phyloP scores from a whole-genome alignment of 169 alveolate genomes.

The Plasmodium relictum region DNA sequence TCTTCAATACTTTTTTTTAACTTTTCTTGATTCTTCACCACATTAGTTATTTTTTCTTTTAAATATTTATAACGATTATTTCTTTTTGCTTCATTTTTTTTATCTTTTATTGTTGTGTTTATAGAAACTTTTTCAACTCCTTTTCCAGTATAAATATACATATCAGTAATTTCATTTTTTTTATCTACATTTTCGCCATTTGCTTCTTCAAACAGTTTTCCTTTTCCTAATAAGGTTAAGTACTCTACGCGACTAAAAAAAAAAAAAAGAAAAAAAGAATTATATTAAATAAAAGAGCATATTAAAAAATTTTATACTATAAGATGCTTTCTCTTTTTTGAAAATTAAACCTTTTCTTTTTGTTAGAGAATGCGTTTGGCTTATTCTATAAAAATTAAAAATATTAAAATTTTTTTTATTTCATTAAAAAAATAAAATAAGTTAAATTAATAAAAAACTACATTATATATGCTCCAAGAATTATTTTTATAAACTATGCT shows the following conservation, averaged over 20 bases:
- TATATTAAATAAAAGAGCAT: background rate
- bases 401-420: too few species aligned
- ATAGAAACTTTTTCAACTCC: conserved; percentile 59
- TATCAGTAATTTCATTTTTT: conserved; percentile 22
- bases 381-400: conserved; percentile 42
- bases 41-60: conserved; percentile 61
- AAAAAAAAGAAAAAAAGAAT: background rate
- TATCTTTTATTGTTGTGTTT: conserved; percentile 25
- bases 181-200: background rate
- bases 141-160: conserved; percentile 50
- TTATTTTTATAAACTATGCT: conserved; percentile 31
- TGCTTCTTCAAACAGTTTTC: conserved; percentile 3
- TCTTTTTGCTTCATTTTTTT: conserved; percentile 27
- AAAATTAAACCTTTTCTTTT: conserved; percentile 40
- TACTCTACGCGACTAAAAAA: conserved; percentile 48
- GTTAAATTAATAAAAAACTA: background rate
- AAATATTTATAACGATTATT: conserved; percentile 34
- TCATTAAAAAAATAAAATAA: too few species aligned
- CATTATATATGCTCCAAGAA: conserved; percentile 49
- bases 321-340: background rate
- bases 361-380: conserved; percentile 10
- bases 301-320: too few species aligned
- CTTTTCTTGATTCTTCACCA: conserved; percentile 33
- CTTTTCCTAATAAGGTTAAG: conserved; percentile 39
- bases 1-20: conserved; percentile 14